Evolutionary conservation across 768 basidiomycete genomes (phyloP).

Genomic region (Baorangia bicolor): DNA sequence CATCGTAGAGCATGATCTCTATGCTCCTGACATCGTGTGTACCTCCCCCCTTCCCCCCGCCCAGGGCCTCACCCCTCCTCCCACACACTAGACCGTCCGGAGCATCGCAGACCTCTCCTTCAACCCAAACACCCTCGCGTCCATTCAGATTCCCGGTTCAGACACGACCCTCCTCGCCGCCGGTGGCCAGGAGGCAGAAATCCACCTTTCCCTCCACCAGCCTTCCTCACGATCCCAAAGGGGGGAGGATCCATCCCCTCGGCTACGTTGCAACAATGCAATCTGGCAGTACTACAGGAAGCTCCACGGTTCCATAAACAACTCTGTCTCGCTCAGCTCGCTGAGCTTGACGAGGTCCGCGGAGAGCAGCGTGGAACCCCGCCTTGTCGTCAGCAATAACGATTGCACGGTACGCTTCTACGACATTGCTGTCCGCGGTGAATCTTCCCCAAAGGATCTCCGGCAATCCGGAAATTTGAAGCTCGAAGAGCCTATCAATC

Average conservation of each 20-base stretch:
- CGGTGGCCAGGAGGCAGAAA: conserved; percentile 71
- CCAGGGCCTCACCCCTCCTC: conserved; percentile 11
- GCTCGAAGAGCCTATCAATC: conserved; percentile 74
- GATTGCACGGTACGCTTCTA: conserved; percentile 81
- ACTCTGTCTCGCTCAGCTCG: conserved; percentile 69
- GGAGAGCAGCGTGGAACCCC: conserved; percentile 68
- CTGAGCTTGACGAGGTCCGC: conserved; percentile 58
- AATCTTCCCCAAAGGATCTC: conserved; percentile 41
- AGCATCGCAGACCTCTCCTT: conserved; percentile 55
- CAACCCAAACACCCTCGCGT: conserved; percentile 61
- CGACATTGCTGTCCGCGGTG: conserved; percentile 59
- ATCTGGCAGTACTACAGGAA: conserved; percentile 56
- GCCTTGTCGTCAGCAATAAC: conserved; percentile 84
- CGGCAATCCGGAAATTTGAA: conserved; percentile 51
- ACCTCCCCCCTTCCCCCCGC: conserved; percentile 8
- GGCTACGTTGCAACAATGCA: conserved; percentile 6
- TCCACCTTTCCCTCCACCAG: conserved; percentile 58
- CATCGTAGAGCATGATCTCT: conserved; percentile 63
- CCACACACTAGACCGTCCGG: conserved; percentile 41
- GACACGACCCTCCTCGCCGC: conserved; percentile 67
- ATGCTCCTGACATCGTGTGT: conserved; percentile 47
- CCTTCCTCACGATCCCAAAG: conserved; percentile 25
- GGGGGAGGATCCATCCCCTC: conserved; percentile 14
- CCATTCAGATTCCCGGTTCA: conserved; percentile 49
- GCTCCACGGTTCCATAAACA: conserved; percentile 76